Evolutionary conservation across 2,329 filamentous ascomycete species (phyloP), one percentile per base, ranked within the genome.

Genomic region (Arthrobotrys sphaeroides): DNA sequence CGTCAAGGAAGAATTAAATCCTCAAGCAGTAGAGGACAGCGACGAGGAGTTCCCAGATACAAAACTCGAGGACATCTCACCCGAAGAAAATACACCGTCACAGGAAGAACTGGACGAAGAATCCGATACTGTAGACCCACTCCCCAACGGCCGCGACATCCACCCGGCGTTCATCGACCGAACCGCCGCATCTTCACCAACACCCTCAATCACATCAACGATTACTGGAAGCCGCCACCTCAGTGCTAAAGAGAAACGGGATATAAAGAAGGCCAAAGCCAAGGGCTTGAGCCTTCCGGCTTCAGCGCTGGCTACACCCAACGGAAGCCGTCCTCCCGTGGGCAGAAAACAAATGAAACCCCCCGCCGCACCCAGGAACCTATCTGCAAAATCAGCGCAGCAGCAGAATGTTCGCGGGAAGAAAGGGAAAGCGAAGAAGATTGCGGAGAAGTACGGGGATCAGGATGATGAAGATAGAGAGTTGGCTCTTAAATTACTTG

Each of bases 401-500:
- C 73, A 73, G 33, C 75, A 79, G 49, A n/a, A n/a, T n/a, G 83
- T 86, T 12, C 89, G 94, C 69, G 93, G 93, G 28, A 93, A 96
- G 82, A 89, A 88, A 70, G 87, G 87, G 73, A 97, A 96, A 81
- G 89, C 90, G 45, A 97, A 96, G 85, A 96, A 95, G 82, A 89
- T 92, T 1, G 92, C 92, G 2, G 85, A 88, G 72, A 97, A 97
- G 82, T 99, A 99, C 83, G 94, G 91, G 49, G 85, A 96, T 79
- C 95, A 98, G 85, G 94, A 98, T 79, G 93, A 97, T 66, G 94
- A 97, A 82, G 95, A 99, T 80, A 92, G 93, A 10, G 88, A 87
- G 5, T 87, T 94, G 0, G 93, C 93, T 31, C 91, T 97, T 83
- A 87, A 89, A 22, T 86, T 98, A n/a, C 89, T 97, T n/a, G 95